Conservation (phyloP, 805 yeast species). For the Candida gorgasii region DNA sequence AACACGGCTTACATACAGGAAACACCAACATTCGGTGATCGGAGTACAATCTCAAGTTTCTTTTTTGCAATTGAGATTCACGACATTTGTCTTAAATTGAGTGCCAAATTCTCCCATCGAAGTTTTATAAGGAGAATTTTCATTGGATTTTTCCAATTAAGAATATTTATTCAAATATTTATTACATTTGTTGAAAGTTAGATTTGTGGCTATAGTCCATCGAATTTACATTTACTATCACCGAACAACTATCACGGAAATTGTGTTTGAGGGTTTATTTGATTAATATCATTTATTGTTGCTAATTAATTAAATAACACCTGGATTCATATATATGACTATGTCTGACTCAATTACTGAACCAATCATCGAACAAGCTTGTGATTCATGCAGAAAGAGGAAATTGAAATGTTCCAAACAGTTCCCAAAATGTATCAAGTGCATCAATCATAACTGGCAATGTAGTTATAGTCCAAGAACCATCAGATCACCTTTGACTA, state of each 20-base stretch:
- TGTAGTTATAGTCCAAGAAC: constrained; percentile 79
- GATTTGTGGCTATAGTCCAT: background rate
- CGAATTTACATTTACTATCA: background rate
- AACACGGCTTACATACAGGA: background rate
- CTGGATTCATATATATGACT: no score
- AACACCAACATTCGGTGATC: constrained; percentile 9
- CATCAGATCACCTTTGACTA: constrained; percentile 76
- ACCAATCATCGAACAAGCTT: constrained; percentile 53
- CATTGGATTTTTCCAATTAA: constrained; percentile 2
- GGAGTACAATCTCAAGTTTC: constrained; percentile 6
- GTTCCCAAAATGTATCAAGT: constrained; percentile 73
- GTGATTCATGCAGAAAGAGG: constrained; percentile 82
- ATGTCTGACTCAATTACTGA: constrained; percentile 9
- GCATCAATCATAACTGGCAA: constrained; percentile 68
- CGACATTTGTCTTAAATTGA: constrained; percentile 5
- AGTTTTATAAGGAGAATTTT: constrained; percentile 8
- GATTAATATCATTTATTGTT: no score
- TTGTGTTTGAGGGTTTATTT: no score
- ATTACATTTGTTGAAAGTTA: background rate
- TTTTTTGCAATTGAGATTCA: background rate
- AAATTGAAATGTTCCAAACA: constrained; percentile 82
- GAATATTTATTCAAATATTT: background rate
- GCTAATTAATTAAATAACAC: no score
- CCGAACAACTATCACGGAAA: no score
- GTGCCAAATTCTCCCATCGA: constrained; percentile 7